A percentile compares a stretch with the other conserved stretches of the same genome.
Evolutionary conservation across 179 eudicot genomes (phyloP).

Genomic region (Beta macrorhiza): DNA sequence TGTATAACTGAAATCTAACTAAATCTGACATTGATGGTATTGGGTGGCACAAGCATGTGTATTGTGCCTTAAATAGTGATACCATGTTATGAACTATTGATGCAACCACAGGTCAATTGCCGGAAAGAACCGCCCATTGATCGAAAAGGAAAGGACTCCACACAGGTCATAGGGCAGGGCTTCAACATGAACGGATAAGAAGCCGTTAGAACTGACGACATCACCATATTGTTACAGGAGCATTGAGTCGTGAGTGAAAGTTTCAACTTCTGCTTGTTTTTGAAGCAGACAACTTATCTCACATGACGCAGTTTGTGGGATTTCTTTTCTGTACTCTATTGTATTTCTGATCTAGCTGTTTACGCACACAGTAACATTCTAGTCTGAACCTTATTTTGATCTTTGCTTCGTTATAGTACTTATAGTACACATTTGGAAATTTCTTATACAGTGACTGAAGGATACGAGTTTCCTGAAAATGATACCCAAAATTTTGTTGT

Average conservation of each 20-base stretch:
- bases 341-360: slow-evolving; percentile 6
- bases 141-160: slow-evolving; percentile 14
- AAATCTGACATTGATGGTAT: slow-evolving; percentile 5
- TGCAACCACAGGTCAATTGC: slow-evolving; percentile 18
- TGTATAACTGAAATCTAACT: slow-evolving; percentile 25
- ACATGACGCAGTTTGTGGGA: neutral
- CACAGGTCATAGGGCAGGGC: neutral
- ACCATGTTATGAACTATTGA: slow-evolving; percentile 16
- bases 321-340: neutral
- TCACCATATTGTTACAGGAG: neutral
- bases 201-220: neutral
- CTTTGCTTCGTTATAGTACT: slow-evolving; percentile 4
- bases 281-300: slow-evolving; percentile 9
- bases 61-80: slow-evolving; percentile 18
- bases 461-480: neutral
- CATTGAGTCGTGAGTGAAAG: neutral
- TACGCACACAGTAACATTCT: neutral
- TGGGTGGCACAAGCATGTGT: slow-evolving; percentile 18
- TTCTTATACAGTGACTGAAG: neutral
- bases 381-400: neutral
- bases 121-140: slow-evolving; percentile 9
- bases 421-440: neutral
- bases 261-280: slow-evolving; percentile 16
- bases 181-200: neutral
- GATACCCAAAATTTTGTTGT: slow-evolving; percentile 2